Evolutionary conservation across 2,329 filamentous ascomycete genomes (phyloP), one percentile per base, ranked within the genome.

Genomic region (Parascedosporium putredinis): DNA sequence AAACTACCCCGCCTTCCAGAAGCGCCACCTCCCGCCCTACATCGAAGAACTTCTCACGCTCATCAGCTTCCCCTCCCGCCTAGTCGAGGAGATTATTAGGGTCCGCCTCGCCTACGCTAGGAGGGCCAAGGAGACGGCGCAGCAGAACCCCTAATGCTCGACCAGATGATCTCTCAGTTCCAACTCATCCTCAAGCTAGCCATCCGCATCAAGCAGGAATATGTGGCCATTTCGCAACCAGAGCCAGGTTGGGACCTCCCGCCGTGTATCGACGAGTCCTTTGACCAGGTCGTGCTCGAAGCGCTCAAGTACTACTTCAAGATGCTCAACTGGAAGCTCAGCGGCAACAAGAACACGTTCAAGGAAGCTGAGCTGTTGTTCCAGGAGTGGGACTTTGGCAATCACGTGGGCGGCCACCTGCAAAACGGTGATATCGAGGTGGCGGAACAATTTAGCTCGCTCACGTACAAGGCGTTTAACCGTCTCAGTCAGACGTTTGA

Each of bases 251-350:
- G 93, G 93, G 89, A 97, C 58, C 69, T 97, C 50, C 93, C 93
- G 2, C 88, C 90, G 7, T 96, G 90, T 66, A 94, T 98, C 55
- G 93, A 97, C 62, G 93, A 98, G 62, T 88, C 88, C 38, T 98
- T 97, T 60, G 93, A 97, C 62, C 78, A 84, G 29, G 88, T 94
- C 16, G 88, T 97, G 8, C 69, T 98, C 40, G 91, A 96, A 60
- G 90, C 91, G 1, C 73, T 98, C 57, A 94, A 91, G 64, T 97
- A 95, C 65, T 98, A 98, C 67, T 98, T 98, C 75, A 93, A 91
- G 64, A 90, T 98, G 78, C 74, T 98, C 42, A 96, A 97, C 62
- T 97, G 90, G 88, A 97, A 97, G 66, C 73, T 98, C 49, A 90
- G 86, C 58, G 88, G 89, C 50, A 97, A 97, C 72, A 97, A 96